Evolutionary conservation across 2,329 filamentous ascomycete species (phyloP).

Genomic region (Sclerotinia minor): DNA sequence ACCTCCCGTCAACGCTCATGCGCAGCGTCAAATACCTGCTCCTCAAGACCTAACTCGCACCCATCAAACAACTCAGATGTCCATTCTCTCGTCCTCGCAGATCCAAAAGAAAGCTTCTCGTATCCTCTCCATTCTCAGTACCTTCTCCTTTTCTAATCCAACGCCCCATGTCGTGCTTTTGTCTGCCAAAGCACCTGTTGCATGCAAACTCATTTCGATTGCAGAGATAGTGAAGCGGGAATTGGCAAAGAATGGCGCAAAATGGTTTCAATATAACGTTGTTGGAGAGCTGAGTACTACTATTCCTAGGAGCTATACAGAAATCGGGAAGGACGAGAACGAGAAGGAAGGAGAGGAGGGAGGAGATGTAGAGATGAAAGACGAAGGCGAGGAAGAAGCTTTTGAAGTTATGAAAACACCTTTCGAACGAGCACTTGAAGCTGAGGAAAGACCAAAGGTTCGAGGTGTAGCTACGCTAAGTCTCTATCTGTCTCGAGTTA

Average conservation of each 20-base stretch:
- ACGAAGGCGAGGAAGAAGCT: conserved; percentile 41
- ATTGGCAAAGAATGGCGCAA: conserved; percentile 49
- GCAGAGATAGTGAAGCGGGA: conserved; percentile 64
- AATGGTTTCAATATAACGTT: conserved; percentile 46
- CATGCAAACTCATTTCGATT: conserved; percentile 67
- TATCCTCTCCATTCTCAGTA: conserved; percentile 36
- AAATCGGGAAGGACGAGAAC: conserved; percentile 42
- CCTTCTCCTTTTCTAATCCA: conserved; percentile 29
- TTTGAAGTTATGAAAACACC: conserved; percentile 61
- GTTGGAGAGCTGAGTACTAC: conserved; percentile 32
- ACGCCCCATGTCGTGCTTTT: conserved; percentile 46
- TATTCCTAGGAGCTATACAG: conserved; percentile 42
- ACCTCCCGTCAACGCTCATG: conserved; percentile 6
- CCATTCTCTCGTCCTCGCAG: conserved; percentile 59
- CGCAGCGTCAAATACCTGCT: background rate
- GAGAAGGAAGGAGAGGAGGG: conserved; percentile 40
- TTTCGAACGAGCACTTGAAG: conserved; percentile 54
- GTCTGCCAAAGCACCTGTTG: conserved; percentile 44
- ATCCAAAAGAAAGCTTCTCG: conserved; percentile 47
- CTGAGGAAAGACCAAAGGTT: conserved; percentile 47
- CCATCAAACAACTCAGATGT: conserved; percentile 52
- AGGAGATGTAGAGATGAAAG: conserved; percentile 29
- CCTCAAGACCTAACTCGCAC: conserved; percentile 41
- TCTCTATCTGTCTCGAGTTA: conserved; percentile 56
- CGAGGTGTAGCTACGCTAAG: conserved; percentile 57